A percentile compares a stretch with the other conserved stretches of the same genome.
These are phyloP conservation scores for Salvia splendens DNA, from an alignment of 257 asterid genomes.

Conservation along the genomic window DNA sequence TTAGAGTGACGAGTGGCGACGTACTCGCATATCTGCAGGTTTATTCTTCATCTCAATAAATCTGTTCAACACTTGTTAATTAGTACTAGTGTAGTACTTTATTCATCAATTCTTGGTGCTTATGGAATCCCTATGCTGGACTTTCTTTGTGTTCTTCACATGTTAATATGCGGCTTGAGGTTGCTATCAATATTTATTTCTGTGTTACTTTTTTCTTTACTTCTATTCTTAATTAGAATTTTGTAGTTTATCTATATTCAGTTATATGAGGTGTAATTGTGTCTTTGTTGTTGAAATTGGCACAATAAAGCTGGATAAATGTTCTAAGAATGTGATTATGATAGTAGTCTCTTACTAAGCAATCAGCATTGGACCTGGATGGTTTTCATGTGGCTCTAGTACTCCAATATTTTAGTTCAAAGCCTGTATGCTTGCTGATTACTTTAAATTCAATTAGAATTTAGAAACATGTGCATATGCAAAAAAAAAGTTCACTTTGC, in stretches of 20 bases:
- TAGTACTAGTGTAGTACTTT: background rate
- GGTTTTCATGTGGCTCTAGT: constrained; percentile 10
- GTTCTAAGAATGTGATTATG: constrained; percentile 15
- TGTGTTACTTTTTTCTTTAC: constrained; percentile 4
- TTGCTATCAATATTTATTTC: constrained; percentile 1
- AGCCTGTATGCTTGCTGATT: background rate
- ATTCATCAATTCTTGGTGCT: background rate
- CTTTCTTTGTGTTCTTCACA: background rate
- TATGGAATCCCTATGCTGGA: background rate
- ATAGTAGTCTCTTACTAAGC: background rate
- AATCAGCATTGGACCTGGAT: constrained; percentile 1
- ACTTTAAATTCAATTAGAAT: background rate
- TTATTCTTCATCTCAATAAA: constrained; percentile 16
- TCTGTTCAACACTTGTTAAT: constrained; percentile 1
- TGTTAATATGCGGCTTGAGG: background rate
- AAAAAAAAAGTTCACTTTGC: background rate
- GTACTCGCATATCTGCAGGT: constrained; percentile 62
- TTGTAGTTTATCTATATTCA: background rate
- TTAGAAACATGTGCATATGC: background rate
- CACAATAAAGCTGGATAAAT: constrained; percentile 19
- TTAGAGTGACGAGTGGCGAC: constrained; percentile 55
- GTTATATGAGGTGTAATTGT: constrained; percentile 22
- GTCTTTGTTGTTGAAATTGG: constrained; percentile 12
- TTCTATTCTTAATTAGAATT: background rate
- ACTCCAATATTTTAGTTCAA: background rate